Evolutionary conservation across 2,329 filamentous ascomycete species (phyloP).

Genomic region (Penicillium sp.): DNA sequence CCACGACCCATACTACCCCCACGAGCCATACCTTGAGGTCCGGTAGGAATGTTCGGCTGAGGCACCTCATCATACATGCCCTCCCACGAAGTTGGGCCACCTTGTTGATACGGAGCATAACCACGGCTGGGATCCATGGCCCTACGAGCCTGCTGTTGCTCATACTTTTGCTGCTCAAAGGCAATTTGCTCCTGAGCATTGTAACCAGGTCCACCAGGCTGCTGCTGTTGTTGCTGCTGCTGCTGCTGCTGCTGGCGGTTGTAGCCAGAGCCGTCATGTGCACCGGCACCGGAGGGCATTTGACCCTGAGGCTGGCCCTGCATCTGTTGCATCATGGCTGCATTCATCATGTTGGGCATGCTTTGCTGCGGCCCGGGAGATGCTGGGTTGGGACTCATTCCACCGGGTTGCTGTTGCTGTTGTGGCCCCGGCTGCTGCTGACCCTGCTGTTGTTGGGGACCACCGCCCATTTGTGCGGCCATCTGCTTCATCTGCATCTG

Average conservation of each 20-base stretch:
- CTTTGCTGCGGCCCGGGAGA: constrained; percentile 47
- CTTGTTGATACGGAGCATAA: constrained; percentile 45
- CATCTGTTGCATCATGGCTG: constrained; percentile 65
- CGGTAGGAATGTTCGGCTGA: constrained; percentile 62
- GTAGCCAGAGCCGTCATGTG: constrained; percentile 42
- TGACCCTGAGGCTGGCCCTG: constrained; percentile 29
- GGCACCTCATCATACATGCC: constrained; percentile 97
- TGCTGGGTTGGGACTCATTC: constrained; percentile 32
- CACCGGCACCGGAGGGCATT: constrained; percentile 30
- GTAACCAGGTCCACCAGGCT: constrained; percentile 50
- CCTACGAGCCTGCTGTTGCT: constrained; percentile 59
- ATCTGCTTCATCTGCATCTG: constrained; percentile 54
- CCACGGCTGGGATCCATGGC: constrained; percentile 37
- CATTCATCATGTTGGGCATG: constrained; percentile 57
- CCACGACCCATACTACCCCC: constrained; percentile 38
- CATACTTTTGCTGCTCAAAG: constrained; percentile 74
- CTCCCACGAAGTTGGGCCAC: constrained; percentile 82
- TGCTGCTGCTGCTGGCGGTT: constrained; percentile 21
- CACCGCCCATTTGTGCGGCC: constrained; percentile 58
- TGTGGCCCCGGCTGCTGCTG: constrained; percentile 14
- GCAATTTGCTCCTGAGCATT: constrained; percentile 66
- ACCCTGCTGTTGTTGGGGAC: constrained; percentile 24
- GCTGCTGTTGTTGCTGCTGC: neutral
- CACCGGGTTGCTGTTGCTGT: constrained; percentile 18
- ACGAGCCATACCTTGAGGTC: constrained; percentile 45